These are phyloP conservation scores for Entomortierella chlamydospora DNA, from an alignment of 192 early-diverging fungal genomes.

Conservation along the genomic window DNA sequence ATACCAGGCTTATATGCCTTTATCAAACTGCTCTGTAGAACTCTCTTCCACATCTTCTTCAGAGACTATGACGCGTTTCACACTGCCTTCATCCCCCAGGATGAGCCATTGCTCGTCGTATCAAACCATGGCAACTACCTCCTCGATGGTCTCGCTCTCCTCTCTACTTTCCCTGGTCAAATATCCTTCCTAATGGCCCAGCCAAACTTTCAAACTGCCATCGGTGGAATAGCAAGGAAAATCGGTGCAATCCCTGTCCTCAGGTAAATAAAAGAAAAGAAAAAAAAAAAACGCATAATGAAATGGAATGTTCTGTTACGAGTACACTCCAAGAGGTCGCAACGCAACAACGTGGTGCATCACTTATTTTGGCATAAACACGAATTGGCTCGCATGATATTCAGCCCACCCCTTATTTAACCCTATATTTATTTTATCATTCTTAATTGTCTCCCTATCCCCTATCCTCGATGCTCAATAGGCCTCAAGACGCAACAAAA, in stretches of 20 bases:
- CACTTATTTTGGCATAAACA: no score
- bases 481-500: constrained; percentile 55
- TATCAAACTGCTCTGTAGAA: constrained; percentile 44
- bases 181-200: constrained; percentile 57
- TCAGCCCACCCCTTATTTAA: background rate
- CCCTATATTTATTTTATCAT: background rate
- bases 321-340: no score
- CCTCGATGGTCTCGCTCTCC: constrained; percentile 55
- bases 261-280: constrained; percentile 15
- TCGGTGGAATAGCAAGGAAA: constrained; percentile 49
- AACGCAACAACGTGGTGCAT: no score
- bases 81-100: constrained; percentile 29
- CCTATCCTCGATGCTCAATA: constrained; percentile 3
- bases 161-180: constrained; percentile 48
- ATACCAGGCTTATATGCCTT: constrained; percentile 48
- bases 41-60: constrained; percentile 57
- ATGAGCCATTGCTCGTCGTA: constrained; percentile 57
- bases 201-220: constrained; percentile 55
- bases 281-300: background rate
- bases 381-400: no score
- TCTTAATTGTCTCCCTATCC: background rate
- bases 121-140: constrained; percentile 60
- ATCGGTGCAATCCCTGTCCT: constrained; percentile 57
- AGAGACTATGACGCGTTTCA: constrained; percentile 56
- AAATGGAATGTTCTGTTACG: no score